Evolutionary conservation across 129 eudicot genomes (phyloP).

Genomic region (Flaveria bidentis): DNA sequence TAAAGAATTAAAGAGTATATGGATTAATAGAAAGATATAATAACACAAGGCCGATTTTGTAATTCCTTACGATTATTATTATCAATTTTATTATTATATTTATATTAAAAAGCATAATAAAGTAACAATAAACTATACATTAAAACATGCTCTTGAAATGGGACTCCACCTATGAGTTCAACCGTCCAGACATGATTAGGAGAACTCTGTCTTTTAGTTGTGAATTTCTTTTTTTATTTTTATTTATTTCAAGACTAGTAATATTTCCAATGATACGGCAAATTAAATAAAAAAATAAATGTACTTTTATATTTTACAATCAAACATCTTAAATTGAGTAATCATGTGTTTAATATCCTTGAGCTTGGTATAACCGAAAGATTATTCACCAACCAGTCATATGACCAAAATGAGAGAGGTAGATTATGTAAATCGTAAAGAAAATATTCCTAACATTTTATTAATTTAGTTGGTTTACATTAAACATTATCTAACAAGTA

Average conservation of each 20-base stretch:
- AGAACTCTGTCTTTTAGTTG: conserved; percentile 28
- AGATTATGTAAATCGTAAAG: no score
- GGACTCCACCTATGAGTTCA: conserved; percentile 24
- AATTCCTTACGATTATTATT: background rate
- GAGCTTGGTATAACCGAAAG: no score
- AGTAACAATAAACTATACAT: conserved; percentile 21
- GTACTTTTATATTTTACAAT: background rate
- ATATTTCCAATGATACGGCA: background rate
- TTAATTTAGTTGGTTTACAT: background rate
- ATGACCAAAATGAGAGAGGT: no score
- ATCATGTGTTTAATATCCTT: background rate
- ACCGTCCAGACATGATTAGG: conserved; percentile 14
- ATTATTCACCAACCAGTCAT: no score
- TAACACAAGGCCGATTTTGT: no score
- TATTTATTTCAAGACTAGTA: background rate
- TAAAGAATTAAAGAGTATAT: no score
- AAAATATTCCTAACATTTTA: no score
- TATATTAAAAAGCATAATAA: background rate
- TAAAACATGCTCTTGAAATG: conserved; percentile 25
- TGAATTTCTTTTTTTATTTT: background rate
- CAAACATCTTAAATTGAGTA: background rate
- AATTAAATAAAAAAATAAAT: background rate
- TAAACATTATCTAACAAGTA: background rate
- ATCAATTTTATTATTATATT: background rate
- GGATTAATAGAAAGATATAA: no score